Evolutionary conservation across 208 protist genomes (phyloP), one percentile per base, ranked within the genome.

Genomic region (Trypanosomatidae sp.): DNA sequence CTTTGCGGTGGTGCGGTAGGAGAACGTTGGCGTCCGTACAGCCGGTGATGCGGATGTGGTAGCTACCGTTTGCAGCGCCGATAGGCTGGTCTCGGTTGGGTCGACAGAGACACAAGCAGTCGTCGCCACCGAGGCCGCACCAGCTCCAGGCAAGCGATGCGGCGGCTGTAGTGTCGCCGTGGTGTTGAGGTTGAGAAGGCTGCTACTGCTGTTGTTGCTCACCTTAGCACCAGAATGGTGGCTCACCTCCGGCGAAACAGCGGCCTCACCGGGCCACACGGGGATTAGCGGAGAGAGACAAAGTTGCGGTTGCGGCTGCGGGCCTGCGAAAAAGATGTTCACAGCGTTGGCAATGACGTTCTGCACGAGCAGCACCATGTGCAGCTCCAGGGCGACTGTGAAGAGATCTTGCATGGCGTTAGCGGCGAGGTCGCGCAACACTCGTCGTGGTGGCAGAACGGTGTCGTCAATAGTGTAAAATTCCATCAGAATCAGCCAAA

Each of bases 401-500:
- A 95, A 88, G 15, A 91, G 75, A 19, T 81, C 82, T 60, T 85
- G 81, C 71, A 92, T 73, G 17, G 86, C 80, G 15, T 74, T 84
- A 43, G 85, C 90, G 13, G 86, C 87, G 8, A 91, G 56, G 50
- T 95, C 88, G 33, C 86, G 77, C 64, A 95, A 55, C 52, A 76
- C 59, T 2, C 66, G 78, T 33, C 73, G 80, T 58, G 80, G 67
- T 30, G 78, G 72, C 30, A 53, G 53, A 52, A 66, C 25, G 3
- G 73, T 44, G 47, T 82, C 79, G 39, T 80, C 74, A 15, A 76
- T 80, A 0, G 76, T 76, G 70, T 76, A 76, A 58, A 64, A 22
- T 36, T 80, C 76, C 76, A 80, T 80, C 46, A 94, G 55, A 41
- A 85, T 74, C 47, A 62, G 47, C 90, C 85, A 91, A 22, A 86